Evolutionary conservation across 345 rosid genomes (phyloP), one percentile per base, ranked within the genome.

Genomic region (Corchorus olitorius): DNA sequence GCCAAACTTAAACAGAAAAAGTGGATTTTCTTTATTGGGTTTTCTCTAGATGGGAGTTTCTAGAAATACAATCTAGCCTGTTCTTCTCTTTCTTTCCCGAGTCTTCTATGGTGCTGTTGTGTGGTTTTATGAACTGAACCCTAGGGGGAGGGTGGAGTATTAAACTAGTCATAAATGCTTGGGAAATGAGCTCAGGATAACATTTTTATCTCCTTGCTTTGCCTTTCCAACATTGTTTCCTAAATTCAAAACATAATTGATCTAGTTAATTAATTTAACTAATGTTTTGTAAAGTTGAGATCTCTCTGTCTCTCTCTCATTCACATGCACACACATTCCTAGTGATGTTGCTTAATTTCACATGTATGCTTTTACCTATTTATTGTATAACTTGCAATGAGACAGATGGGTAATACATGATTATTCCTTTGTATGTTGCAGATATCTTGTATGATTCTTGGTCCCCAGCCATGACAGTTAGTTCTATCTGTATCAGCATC

Each of bases 391-490:
- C 70, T 72, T 75, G 49, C 49, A 20, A 75, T 54, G 39, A 22
- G 41, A 69, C 73, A 77, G 27, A 70, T 60, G 16, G n/a, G 50
- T 73, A 50, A 61, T 68, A 59, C 53, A 9, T 78, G 67, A 76
- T 49, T 68, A 5, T 63, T 63, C 15, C 67, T 4, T 33, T 48
- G 14, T 55, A n/a, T 66, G 75, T 33, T 83, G 85, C 84, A 94
- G 99, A 95, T 87, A 93, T 95, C 81, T 83, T 96, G 74, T 93
- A 96, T 60, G 99, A 96, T 85, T 96, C 99, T 39, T 96, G 99
- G 99, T 96, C 98, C 5, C 98, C 98, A 2, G 99, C 98, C 67
- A 96, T 96, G 98, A 96, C 98, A 0, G 99, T 93, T 76, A 91
- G 97, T 82, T 93, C 98, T 13, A 87, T 93, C 81, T 96, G 99